Conservation (phyloP, 2,329 filamentous ascomycete genomes). For the Fusarium phyllophilum region DNA sequence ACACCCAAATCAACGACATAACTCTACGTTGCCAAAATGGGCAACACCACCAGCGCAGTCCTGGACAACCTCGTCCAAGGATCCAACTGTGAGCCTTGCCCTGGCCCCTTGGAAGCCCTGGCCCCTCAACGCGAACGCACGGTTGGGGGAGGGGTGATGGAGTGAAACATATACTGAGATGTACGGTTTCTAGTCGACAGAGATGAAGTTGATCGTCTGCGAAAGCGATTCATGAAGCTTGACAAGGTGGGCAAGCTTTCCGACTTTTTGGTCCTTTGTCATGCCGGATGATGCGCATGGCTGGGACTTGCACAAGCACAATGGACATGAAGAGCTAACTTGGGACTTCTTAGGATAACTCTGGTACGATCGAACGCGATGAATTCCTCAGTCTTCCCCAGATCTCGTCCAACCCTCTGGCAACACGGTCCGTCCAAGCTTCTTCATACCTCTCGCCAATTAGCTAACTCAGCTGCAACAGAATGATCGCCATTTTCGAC, state of each 20-base stretch:
- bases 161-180: conserved; percentile 29
- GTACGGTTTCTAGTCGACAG: conserved; percentile 76
- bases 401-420: conserved; percentile 96
- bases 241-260: conserved; percentile 77
- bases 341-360: conserved; percentile 77
- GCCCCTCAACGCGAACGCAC: conserved; percentile 4
- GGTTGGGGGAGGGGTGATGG: conserved; percentile 7
- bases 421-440: conserved; percentile 75
- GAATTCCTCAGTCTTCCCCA: conserved; percentile 97
- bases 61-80: conserved; percentile 96
- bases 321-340: conserved; percentile 1
- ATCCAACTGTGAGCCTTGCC: conserved; percentile 80
- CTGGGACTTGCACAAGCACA: neutral
- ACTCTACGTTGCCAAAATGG: conserved; percentile 58
- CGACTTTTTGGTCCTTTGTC: conserved; percentile 3
- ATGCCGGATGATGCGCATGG: neutral
- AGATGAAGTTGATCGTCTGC: conserved; percentile 94
- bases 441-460: neutral
- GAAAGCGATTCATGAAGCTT: conserved; percentile 99
- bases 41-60: conserved; percentile 77
- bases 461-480: conserved; percentile 49
- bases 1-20: neutral
- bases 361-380: conserved; percentile 96
- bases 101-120: conserved; percentile 18
- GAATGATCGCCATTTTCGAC: conserved; percentile 99